Base-by-base conservation (phyloP, 208 protist genomes). In the Trichomonas gallinae region DNA sequence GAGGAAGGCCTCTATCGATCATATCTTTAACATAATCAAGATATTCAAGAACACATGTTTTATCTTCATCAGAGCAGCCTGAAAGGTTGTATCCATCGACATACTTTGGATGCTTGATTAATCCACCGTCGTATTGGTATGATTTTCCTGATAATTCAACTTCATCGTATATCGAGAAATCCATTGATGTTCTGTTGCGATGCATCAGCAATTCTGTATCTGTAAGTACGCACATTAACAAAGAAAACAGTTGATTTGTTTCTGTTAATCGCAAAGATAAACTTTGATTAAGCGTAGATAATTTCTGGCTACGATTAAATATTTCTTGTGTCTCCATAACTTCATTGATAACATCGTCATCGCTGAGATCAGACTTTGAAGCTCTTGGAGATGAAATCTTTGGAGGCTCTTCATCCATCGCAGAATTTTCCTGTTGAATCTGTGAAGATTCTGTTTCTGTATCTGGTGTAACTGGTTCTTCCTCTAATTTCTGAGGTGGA, bases 211-310 rank as follows among this genome's bases (percentile, higher is more conserved):
- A 17, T 44, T 93, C 23, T 34, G 26, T 38, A 51, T 93, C 87
- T 51, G 42, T 34, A 38, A 34, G 17, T 17, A 93, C 44, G 44
- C 44, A 51, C 42, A 42, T 48, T 38, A 93, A 51, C 10, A 93
- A n/a, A 6, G 87, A 93, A 38, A 48, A 93, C 10, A 93, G 87
- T 93, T 51, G 40, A 51, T 93, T 93, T 93, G 87, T 93, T 38
- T 44, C 87, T 26, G 87, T 51, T n/a, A 48, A 48, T 48, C 40
- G 34, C 4, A 89, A 46, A 23, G 31, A 44, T 46, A 89, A 89
- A 40, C 83, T 89, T 40, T 44, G 31, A 26, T 45, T 89, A 44
- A 89, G 40, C 40, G 83, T 89, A 31, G 31, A 34, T 31, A 89
- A 46, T 46, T 89, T 89, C 40, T 89, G 34, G 31, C 83, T 89